Percentiles rank a stretch among this genome's conserved stretches.
phyloP scores from a whole-genome alignment of 2,329 filamentous ascomycete species.

The Hysterium pulicare region DNA sequence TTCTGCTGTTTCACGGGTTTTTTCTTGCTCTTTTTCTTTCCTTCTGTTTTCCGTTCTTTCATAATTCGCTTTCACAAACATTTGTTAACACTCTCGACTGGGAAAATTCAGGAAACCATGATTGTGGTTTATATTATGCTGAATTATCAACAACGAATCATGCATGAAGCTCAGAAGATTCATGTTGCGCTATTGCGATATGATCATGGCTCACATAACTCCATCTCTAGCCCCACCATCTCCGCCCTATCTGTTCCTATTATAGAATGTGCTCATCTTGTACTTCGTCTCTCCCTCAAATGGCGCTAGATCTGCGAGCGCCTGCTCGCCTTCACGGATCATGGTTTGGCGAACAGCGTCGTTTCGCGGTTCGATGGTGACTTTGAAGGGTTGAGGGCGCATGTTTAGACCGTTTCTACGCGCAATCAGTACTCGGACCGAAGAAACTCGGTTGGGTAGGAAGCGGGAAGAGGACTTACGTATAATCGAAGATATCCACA shows the following conservation, averaged over 20 bases:
- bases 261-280: constrained; percentile 43
- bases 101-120: too few relatives aligned
- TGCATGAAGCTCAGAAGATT: too few relatives aligned
- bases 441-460: not conserved
- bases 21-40: too few relatives aligned
- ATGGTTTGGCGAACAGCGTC: constrained; percentile 50
- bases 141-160: too few relatives aligned
- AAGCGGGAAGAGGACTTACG: constrained; percentile 34
- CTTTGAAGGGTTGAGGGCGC: constrained; percentile 55
- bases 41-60: too few relatives aligned
- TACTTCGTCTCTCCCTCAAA: constrained; percentile 58
- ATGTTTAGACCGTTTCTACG: constrained; percentile 56
- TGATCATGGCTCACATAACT: too few relatives aligned
- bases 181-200: too few relatives aligned
- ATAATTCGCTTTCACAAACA: too few relatives aligned
- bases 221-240: not conserved
- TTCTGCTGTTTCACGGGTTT: too few relatives aligned
- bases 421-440: constrained; percentile 4
- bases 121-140: too few relatives aligned
- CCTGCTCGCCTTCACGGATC: constrained; percentile 52
- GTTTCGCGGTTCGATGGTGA: constrained; percentile 51
- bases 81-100: too few relatives aligned
- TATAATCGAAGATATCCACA: constrained; percentile 57
- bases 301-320: constrained; percentile 49
- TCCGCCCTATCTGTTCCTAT: not conserved